A percentile compares a stretch with the other conserved stretches of the same genome.
Conservation (phyloP, 192 early-diverging fungal species). For the Gonapodya sp. region DNA sequence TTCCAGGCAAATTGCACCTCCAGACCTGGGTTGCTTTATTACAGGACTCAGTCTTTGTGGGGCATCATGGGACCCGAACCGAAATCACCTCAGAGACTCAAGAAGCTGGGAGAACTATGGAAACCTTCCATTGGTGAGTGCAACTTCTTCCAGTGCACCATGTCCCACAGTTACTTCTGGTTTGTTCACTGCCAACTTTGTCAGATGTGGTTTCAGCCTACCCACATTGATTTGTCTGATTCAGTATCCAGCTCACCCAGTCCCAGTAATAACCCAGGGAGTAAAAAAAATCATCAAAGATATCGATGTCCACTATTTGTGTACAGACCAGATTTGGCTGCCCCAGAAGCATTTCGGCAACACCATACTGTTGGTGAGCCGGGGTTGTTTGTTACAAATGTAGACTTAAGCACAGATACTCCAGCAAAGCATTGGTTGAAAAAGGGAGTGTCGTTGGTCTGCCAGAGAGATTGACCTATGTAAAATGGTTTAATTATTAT, state of each 20-base stretch:
- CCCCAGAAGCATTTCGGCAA: background rate
- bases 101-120: background rate
- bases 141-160: background rate
- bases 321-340: background rate
- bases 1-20: background rate
- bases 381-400: background rate
- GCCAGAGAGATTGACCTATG: background rate
- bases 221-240: background rate
- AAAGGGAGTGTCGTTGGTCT: background rate
- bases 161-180: too few species aligned
- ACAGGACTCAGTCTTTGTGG: background rate
- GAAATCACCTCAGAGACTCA: background rate
- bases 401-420: background rate
- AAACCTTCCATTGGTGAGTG: background rate
- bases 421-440: background rate
- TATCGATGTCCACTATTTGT: background rate
- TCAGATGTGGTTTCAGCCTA: background rate
- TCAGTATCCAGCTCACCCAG: background rate
- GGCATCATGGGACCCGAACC: background rate
- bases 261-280: background rate
- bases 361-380: background rate
- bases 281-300: background rate
- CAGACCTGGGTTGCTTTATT: background rate
- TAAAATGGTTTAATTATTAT: background rate
- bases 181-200: background rate